Conservation (phyloP, 2,329 filamentous ascomycete genomes). For the Acephala macrosclerotiorum region DNA sequence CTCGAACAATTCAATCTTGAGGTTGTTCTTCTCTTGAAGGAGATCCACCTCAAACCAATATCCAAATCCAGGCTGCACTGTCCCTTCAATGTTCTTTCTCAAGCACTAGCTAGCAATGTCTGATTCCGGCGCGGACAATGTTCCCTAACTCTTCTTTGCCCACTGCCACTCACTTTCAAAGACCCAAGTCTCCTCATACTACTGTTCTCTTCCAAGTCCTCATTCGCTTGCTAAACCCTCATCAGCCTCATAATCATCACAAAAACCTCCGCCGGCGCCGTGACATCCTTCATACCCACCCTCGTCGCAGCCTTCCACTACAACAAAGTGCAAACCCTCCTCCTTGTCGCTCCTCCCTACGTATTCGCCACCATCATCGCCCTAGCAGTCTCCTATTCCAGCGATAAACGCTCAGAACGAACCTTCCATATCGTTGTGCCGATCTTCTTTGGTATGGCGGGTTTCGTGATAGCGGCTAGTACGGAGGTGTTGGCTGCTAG, state of each 20-base stretch:
- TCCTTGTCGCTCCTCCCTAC: conserved; percentile 36
- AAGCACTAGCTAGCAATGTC: background rate
- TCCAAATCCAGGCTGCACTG: background rate
- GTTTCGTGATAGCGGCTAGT: conserved; percentile 30
- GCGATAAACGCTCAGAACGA: conserved; percentile 27
- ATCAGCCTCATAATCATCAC: conserved; percentile 17
- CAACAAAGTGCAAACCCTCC: conserved; percentile 27
- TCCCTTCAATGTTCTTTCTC: background rate
- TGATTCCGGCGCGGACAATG: background rate
- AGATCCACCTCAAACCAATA: background rate
- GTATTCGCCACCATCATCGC: conserved; percentile 32
- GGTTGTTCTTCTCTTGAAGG: background rate
- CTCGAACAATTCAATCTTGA: background rate
- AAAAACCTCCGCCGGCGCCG: conserved; percentile 28
- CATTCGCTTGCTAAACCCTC: background rate
- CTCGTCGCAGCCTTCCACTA: conserved; percentile 32
- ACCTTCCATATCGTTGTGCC: conserved; percentile 31
- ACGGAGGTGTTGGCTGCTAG: conserved; percentile 29
- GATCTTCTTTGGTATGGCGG: conserved; percentile 28
- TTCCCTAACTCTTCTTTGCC: background rate
- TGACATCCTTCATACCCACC: conserved; percentile 44
- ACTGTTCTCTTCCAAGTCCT: background rate
- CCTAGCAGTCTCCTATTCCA: conserved; percentile 20
- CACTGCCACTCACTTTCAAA: background rate
- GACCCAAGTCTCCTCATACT: background rate